A percentile compares a stretch with the other conserved stretches of the same genome.
Conservation (phyloP, 2,329 filamentous ascomycete genomes). For the Microascus cirrosus region DNA sequence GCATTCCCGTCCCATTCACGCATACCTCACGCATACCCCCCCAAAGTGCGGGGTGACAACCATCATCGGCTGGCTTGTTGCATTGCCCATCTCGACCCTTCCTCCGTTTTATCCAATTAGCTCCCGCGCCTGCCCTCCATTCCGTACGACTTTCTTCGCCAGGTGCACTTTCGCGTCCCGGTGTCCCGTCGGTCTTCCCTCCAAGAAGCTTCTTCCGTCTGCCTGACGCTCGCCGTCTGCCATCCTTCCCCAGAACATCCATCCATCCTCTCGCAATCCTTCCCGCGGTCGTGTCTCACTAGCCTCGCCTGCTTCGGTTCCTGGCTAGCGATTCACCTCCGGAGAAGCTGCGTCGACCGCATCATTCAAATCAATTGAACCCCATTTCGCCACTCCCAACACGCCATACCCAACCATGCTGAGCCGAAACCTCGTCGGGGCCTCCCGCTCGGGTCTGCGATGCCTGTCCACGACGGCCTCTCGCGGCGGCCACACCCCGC, state of each 20-base stretch:
- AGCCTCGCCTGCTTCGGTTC: not conserved
- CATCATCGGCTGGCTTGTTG: slow-evolving; percentile 8
- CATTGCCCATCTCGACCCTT: not conserved
- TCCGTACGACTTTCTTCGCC: not conserved
- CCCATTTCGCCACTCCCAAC: not conserved
- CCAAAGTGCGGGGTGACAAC: slow-evolving; percentile 10
- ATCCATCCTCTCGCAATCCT: not conserved
- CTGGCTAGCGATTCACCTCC: not conserved
- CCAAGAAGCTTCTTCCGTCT: slow-evolving; percentile 2
- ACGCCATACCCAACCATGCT: not conserved
- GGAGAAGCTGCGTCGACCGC: not conserved
- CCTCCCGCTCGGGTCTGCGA: slow-evolving; percentile 35
- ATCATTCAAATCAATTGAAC: not conserved
- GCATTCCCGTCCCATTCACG: not conserved
- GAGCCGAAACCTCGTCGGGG: slow-evolving; percentile 19
- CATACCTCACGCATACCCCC: not conserved
- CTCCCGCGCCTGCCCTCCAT: slow-evolving; percentile 17
- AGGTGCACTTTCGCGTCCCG: not conserved
- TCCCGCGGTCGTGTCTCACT: slow-evolving; percentile 2
- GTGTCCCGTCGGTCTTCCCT: not conserved
- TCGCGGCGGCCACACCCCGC: slow-evolving; percentile 44
- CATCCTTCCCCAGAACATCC: not conserved
- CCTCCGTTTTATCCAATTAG: slow-evolving; percentile 15
- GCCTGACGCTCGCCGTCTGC: not conserved
- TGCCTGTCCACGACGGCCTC: slow-evolving; percentile 45